Evolutionary conservation across 129 eudicot species (phyloP).

Genomic region (Chrysanthemum lavandulifolium): DNA sequence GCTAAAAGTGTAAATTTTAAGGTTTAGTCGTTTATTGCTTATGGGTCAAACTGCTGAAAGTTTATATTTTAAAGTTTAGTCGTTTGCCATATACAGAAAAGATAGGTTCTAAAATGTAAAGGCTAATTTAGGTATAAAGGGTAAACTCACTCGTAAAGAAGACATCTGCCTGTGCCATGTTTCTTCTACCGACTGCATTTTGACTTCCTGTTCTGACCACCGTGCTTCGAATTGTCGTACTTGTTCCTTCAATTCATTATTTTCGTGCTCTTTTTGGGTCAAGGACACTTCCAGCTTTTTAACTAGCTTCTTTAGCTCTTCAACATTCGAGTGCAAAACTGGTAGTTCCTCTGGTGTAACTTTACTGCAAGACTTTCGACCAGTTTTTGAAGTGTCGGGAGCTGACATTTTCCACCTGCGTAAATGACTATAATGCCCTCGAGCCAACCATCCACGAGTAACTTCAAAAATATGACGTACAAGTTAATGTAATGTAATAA

Average conservation of each 20-base stretch:
- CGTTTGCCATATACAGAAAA: too few species aligned
- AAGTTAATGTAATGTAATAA: background rate
- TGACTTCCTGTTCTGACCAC: slow-evolving; percentile 74
- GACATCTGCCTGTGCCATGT: slow-evolving; percentile 78
- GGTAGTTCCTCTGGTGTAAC: slow-evolving; percentile 28
- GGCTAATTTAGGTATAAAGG: background rate
- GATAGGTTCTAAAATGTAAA: background rate
- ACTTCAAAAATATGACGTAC: slow-evolving; percentile 36
- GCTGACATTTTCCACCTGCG: slow-evolving; percentile 32
- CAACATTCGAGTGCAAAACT: slow-evolving; percentile 35
- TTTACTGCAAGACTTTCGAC: slow-evolving; percentile 29
- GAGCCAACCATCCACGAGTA: slow-evolving; percentile 84
- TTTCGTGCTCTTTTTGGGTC: slow-evolving; percentile 63
- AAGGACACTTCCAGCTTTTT: slow-evolving; percentile 47
- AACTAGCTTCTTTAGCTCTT: slow-evolving; percentile 67
- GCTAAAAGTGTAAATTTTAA: too few species aligned
- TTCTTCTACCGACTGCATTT: slow-evolving; percentile 82
- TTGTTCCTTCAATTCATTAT: slow-evolving; percentile 51
- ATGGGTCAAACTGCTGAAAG: too few species aligned
- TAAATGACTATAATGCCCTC: slow-evolving; percentile 46
- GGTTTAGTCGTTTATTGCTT: too few species aligned
- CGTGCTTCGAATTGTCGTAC: slow-evolving; percentile 54
- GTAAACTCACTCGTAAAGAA: slow-evolving; percentile 76
- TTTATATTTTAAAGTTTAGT: too few species aligned
- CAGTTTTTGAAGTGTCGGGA: slow-evolving; percentile 25